Base-by-base conservation (phyloP, 495 filamentous ascomycete species). In the Penicillium odoratum region DNA sequence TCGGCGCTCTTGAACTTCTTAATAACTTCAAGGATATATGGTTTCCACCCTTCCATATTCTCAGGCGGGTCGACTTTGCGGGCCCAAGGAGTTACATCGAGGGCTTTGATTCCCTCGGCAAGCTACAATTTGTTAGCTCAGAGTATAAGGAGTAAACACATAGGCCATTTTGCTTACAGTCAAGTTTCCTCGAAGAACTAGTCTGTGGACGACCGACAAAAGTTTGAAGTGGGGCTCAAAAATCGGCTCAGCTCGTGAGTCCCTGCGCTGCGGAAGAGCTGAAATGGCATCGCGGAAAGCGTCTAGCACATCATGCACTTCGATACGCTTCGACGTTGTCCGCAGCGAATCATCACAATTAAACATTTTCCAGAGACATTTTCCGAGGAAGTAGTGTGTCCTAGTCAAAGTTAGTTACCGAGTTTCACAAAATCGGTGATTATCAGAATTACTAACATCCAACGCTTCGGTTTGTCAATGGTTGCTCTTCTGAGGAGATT, bases 201-300 rank as follows among this genome's bases (percentile, higher is more conserved):
- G 77, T 67, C 98, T 98, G 72, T 96, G 85, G 10, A 91, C 79
- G 51, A 94, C 78, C 13, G 91, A 93, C 28, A 96, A 81, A 29
- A 98, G 87, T 72, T 97, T 98, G 74, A 97, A 98, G 66, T 97
- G 93, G 13, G 94, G 95, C 69, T 98, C 94, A 26, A 99, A 83
- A 21, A 95, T 89, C 0, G 91, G 92, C 58, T 98, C 91, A 55
- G 83, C 81, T 26, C 88, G 79, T 13, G 84, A 87, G 61, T 94
- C 87, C 51, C 83, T 88, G 21, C 87, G 89, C 62, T 91, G 88
- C 6, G 91, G 92, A n/a, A 95, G 81, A 5, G 84, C 80, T 58
- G 90, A 77, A 57, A 97, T 87, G 0, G 93, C 87, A 58, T 83
- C 84, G 18, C 88, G 81, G 42, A 96, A 81, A n/a, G 86, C 78